Evolutionary conservation across 331 rosid species (phyloP).

Genomic region (Malus hybrid): DNA sequence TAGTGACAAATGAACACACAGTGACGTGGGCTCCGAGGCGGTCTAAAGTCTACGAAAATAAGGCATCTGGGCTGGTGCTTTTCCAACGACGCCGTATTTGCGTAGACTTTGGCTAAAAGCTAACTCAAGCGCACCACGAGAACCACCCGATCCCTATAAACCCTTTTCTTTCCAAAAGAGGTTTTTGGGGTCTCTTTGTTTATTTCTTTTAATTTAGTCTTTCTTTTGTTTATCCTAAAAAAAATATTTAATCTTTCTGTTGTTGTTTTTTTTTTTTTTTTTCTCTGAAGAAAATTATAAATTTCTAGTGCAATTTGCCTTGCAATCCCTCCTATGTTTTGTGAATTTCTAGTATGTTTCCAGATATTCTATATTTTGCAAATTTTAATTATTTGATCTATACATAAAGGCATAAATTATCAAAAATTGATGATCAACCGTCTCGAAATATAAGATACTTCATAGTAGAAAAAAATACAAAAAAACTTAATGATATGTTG

Average conservation of each 20-base stretch:
- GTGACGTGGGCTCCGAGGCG: slow-evolving; percentile 15
- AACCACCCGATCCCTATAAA: not conserved
- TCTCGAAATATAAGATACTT: too few species aligned
- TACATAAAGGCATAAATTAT: too few species aligned
- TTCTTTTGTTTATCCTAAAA: too few species aligned
- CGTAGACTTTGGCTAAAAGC: slow-evolving; percentile 38
- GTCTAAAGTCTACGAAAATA: slow-evolving; percentile 47
- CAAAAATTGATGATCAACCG: too few species aligned
- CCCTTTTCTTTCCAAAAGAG: not conserved
- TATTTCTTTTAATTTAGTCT: not conserved
- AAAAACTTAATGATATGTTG: not conserved
- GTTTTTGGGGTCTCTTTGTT: not conserved
- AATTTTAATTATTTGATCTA: too few species aligned
- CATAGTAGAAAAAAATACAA: too few species aligned
- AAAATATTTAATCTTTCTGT: too few species aligned
- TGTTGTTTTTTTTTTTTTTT: too few species aligned
- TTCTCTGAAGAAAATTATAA: not conserved
- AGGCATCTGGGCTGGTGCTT: slow-evolving; percentile 5
- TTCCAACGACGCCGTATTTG: slow-evolving; percentile 59
- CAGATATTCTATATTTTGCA: not conserved
- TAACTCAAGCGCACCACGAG: slow-evolving; percentile 4
- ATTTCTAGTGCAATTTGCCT: not conserved
- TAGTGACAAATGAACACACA: not conserved
- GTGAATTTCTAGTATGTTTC: not conserved
- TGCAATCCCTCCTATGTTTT: not conserved